phyloP scores from a whole-genome alignment of 352 stramenopile genomes.

The Elongisporangium anandrum region DNA sequence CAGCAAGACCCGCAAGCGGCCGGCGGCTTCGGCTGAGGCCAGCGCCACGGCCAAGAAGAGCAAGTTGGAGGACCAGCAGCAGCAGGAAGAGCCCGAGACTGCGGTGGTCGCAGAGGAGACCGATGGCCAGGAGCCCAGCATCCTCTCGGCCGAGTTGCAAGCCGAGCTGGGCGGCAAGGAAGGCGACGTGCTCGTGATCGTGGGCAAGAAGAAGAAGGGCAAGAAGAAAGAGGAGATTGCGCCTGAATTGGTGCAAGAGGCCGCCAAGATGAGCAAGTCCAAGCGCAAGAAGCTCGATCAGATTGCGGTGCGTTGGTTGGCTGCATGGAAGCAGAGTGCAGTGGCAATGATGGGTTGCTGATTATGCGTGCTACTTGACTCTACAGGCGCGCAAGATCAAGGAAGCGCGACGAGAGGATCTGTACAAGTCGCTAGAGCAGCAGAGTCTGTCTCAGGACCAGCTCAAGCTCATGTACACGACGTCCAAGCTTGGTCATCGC shows the following conservation, averaged over 20 bases:
- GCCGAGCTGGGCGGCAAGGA: slow-evolving; percentile 59
- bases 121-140: slow-evolving; percentile 8
- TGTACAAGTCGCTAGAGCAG: slow-evolving; percentile 77
- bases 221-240: slow-evolving; percentile 48
- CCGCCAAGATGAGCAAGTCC: slow-evolving; percentile 66
- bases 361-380: background rate
- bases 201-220: slow-evolving; percentile 44
- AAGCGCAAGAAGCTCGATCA: slow-evolving; percentile 83
- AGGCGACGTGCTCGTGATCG: slow-evolving; percentile 58
- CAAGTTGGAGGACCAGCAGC: slow-evolving; percentile 11
- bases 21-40: slow-evolving; percentile 6
- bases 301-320: slow-evolving; percentile 29
- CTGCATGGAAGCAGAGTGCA: background rate
- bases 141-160: slow-evolving; percentile 65
- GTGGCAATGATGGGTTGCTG: background rate
- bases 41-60: slow-evolving; percentile 6
- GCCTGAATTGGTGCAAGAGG: slow-evolving; percentile 58
- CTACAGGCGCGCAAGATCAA: slow-evolving; percentile 63
- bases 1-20: slow-evolving; percentile 57
- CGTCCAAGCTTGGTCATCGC: slow-evolving; percentile 74
- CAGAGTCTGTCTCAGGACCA: slow-evolving; percentile 57
- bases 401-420: slow-evolving; percentile 58
- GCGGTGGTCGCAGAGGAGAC: background rate
- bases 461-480: slow-evolving; percentile 72
- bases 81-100: slow-evolving; percentile 7